phyloP scores from a whole-genome alignment of 2,329 filamentous ascomycete genomes.

The Pseudogymnoascus sp. region DNA sequence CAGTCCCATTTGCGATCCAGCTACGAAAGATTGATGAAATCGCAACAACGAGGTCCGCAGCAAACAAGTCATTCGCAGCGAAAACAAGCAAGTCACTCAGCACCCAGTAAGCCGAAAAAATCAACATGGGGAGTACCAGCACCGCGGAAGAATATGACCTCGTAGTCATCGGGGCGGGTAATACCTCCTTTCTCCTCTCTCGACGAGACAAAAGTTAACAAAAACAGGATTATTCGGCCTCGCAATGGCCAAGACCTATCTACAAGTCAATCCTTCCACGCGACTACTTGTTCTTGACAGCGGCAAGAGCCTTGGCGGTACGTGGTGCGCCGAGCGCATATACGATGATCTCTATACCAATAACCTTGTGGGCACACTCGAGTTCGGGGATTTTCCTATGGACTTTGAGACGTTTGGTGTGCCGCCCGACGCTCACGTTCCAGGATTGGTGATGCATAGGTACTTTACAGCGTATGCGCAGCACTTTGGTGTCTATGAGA shows the following conservation, averaged over 20 bases:
- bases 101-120: not conserved
- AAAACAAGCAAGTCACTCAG: not conserved
- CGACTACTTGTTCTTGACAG: slow-evolving; percentile 54
- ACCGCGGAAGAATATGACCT: slow-evolving; percentile 24
- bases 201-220: slow-evolving; percentile 9
- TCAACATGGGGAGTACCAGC: not conserved
- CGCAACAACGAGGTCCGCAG: not conserved
- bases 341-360: slow-evolving; percentile 66
- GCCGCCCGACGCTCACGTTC: slow-evolving; percentile 48
- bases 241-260: slow-evolving; percentile 53
- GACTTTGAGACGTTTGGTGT: slow-evolving; percentile 14
- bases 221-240: slow-evolving; percentile 48
- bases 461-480: slow-evolving; percentile 52
- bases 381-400: slow-evolving; percentile 63
- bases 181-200: slow-evolving; percentile 11
- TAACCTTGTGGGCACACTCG: slow-evolving; percentile 64
- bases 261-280: slow-evolving; percentile 48
- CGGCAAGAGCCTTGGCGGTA: slow-evolving; percentile 54
- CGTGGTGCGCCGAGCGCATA: slow-evolving; percentile 60
- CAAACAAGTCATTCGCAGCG: not conserved
- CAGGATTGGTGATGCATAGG: slow-evolving; percentile 46
- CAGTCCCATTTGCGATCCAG: not conserved
- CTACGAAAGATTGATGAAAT: not conserved
- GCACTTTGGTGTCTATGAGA: slow-evolving; percentile 44
- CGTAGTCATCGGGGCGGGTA: slow-evolving; percentile 42